phyloP scores from a whole-genome alignment of 176 grass and related monocot species.

The Zea luxurians region DNA sequence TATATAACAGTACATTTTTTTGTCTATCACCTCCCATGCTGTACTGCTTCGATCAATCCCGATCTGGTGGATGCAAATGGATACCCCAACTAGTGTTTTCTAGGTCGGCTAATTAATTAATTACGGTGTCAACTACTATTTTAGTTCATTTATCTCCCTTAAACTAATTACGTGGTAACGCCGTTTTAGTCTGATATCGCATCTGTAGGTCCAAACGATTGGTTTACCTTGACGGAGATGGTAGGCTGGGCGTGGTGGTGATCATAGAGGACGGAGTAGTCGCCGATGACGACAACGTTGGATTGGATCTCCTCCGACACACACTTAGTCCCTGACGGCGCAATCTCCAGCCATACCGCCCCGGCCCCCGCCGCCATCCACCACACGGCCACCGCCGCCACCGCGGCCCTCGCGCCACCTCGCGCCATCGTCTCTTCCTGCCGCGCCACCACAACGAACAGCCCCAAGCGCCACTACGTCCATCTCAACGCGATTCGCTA shows the following conservation, averaged over 20 bases:
- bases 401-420: constrained; percentile 19
- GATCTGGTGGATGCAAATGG: not conserved
- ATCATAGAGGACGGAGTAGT: constrained; percentile 67
- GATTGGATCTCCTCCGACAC: constrained; percentile 78
- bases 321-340: constrained; percentile 57
- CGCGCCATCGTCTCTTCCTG: constrained; percentile 36
- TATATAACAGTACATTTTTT: too few species aligned
- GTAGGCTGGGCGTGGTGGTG: constrained; percentile 51
- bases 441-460: not conserved
- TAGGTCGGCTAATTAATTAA: not conserved
- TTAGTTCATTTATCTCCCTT: not conserved
- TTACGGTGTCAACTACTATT: not conserved
- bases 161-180: not conserved
- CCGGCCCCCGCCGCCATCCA: constrained; percentile 40
- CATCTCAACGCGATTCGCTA: not conserved
- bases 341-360: constrained; percentile 73
- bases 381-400: constrained; percentile 16
- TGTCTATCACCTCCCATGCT: not conserved
- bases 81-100: not conserved
- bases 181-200: not conserved
- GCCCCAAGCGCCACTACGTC: not conserved
- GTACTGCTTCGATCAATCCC: not conserved
- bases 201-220: not conserved
- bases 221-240: constrained; percentile 64
- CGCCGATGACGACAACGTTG: constrained; percentile 72